These are phyloP conservation scores for Yarrowia sp. DNA, from an alignment of 805 yeast species.

Conservation along the genomic window DNA sequence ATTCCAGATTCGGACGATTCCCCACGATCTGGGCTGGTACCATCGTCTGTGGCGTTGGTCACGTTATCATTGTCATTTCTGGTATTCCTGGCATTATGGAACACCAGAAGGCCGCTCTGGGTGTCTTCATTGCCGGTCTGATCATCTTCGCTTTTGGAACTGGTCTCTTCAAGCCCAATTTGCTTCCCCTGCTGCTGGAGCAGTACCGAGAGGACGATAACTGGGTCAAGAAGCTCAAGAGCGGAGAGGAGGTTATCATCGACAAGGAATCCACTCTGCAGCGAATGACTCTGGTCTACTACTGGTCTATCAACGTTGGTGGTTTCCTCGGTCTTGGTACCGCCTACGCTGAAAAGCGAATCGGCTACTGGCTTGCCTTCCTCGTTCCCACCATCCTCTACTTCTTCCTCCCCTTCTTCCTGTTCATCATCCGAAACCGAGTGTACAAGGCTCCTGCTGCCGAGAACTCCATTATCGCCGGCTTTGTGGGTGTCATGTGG, in stretches of 20 bases:
- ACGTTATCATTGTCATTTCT: conserved; percentile 43
- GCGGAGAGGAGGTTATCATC: conserved; percentile 56
- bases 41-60: conserved; percentile 48
- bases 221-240: conserved; percentile 49
- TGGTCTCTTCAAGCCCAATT: conserved; percentile 55
- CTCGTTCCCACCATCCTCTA: conserved; percentile 53
- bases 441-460: conserved; percentile 40
- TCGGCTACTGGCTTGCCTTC: conserved; percentile 57
- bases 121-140: conserved; percentile 41
- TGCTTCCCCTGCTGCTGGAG: conserved; percentile 42
- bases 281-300: conserved; percentile 46
- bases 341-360: conserved; percentile 50
- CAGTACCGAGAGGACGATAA: conserved; percentile 54
- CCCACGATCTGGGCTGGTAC: conserved; percentile 53
- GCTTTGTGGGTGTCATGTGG: conserved; percentile 1
- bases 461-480: conserved; percentile 26
- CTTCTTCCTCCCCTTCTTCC: conserved; percentile 50
- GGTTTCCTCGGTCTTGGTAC: conserved; percentile 54
- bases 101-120: conserved; percentile 48
- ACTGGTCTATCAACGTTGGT: conserved; percentile 57
- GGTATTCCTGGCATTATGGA: conserved; percentile 75
- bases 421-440: conserved; percentile 45
- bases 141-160: conserved; percentile 42
- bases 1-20: conserved; percentile 48
- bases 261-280: conserved; percentile 45